Conservation (phyloP, 148 eudicot genomes). For the Bassia scoparia region DNA sequence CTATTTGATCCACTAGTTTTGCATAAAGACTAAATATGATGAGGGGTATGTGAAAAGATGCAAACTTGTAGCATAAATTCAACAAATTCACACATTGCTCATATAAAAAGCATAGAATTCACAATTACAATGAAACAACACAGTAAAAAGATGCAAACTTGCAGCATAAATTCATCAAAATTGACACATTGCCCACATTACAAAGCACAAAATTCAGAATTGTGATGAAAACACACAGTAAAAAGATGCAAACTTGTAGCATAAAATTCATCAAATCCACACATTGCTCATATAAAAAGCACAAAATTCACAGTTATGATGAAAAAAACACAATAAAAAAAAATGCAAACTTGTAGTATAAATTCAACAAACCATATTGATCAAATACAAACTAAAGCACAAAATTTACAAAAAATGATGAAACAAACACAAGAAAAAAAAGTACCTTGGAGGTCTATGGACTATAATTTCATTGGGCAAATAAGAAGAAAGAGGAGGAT, state of each 20-base stretch:
- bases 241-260: not conserved
- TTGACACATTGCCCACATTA: no score
- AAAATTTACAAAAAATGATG: not conserved
- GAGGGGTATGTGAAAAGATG: not conserved
- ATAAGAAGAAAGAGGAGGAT: slow-evolving; percentile 11
- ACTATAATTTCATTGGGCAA: slow-evolving; percentile 22
- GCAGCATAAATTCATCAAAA: no score
- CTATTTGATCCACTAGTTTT: no score
- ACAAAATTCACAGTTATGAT: not conserved
- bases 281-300: not conserved
- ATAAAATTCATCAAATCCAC: not conserved
- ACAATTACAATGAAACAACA: not conserved
- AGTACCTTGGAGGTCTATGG: slow-evolving; percentile 44
- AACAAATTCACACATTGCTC: not conserved
- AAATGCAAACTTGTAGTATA: no score
- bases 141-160: not conserved
- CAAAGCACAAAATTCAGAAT: no score
- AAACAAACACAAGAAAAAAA: not conserved
- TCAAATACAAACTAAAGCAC: not conserved
- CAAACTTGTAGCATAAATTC: not conserved
- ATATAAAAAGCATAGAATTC: not conserved
- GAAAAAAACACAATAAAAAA: not conserved
- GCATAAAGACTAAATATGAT: not conserved
- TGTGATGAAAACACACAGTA: no score
- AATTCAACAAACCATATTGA: not conserved